A percentile compares a stretch with the other conserved stretches of the same genome.
These are phyloP conservation scores for Senna tora DNA, from an alignment of 306 rosid genomes.

Conservation along the genomic window DNA sequence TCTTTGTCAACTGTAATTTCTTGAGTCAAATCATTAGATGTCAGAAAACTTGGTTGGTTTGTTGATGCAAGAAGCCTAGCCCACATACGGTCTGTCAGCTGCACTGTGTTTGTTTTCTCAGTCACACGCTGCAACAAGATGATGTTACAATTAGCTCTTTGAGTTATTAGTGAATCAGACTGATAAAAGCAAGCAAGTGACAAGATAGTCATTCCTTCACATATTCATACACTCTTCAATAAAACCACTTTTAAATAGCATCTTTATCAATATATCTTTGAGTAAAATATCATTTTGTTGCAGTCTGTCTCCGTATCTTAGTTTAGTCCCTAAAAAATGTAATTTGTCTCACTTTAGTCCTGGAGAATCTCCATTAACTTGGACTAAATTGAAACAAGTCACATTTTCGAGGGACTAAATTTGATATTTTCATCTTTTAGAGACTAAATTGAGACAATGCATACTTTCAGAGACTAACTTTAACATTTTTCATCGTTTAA, in stretches of 20 bases:
- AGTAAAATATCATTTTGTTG: no score
- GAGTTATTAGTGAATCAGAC: slow-evolving; percentile 6
- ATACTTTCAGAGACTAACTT: no score
- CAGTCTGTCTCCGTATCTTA: no score
- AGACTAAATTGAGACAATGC: no score
- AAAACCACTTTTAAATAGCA: neutral
- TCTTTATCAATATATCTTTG: neutral
- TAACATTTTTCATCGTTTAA: no score
- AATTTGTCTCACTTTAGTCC: no score
- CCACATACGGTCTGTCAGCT: slow-evolving; percentile 85
- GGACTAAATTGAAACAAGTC: no score
- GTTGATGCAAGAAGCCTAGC: slow-evolving; percentile 95
- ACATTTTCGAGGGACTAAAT: no score
- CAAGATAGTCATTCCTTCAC: neutral
- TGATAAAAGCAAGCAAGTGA: neutral
- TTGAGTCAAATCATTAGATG: slow-evolving; percentile 33
- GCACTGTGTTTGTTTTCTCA: slow-evolving; percentile 65
- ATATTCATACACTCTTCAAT: neutral
- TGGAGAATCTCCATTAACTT: no score
- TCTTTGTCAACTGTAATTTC: slow-evolving; percentile 42
- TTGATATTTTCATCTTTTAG: no score
- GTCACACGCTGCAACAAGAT: slow-evolving; percentile 81
- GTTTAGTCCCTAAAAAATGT: no score
- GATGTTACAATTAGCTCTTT: slow-evolving; percentile 29
- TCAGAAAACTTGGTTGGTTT: slow-evolving; percentile 84